Evolutionary conservation across 805 yeast genomes (phyloP), one percentile per base, ranked within the genome.

Genomic region (Candida quercuum): DNA sequence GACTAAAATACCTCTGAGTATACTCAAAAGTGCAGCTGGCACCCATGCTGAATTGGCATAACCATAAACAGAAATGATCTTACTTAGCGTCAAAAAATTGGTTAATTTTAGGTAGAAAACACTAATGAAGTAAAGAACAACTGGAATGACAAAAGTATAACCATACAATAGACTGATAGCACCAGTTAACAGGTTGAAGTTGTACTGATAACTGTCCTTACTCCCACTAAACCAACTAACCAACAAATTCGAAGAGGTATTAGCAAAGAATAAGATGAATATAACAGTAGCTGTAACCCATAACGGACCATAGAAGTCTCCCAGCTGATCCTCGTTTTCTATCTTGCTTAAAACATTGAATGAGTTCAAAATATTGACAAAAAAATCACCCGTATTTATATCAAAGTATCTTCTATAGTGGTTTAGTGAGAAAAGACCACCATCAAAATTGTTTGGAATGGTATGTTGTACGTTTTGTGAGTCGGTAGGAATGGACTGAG

Each of bases 211-310:
- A 40, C 69, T 65, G 21, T 64, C 60, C 8, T 69, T 63, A 16
- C 64, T 64, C 18, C 60, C 57, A 33, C 57, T 52, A 12, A 64
- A 50, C 52, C 75, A 70, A 19, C 74, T 69, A n/a, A 77, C 64
- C n/a, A 87, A 49, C 17, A 83, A 53, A 33, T 80, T 78, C 3
- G 85, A 74, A 16, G 85, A 71, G 0, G 95, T 81, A 25, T 83
- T 74, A 32, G 88, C 72, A 40, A 87, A 78, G 61, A 88, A 88
- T 56, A 86, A 67, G 23, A 81, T 64, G 46, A 85, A 76, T 1
- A 86, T 76, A 35, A 86, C 74, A 0, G 95, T 82, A 0, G 88
- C 87, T 11, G 91, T 84, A 31, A 89, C 78, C 98, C 98, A 89
- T 15, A 87, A 66, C 7, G 94, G 83, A 1, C 96, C 96, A 57